phyloP scores from a whole-genome alignment of 306 rosid genomes.

The Prunus salicina region DNA sequence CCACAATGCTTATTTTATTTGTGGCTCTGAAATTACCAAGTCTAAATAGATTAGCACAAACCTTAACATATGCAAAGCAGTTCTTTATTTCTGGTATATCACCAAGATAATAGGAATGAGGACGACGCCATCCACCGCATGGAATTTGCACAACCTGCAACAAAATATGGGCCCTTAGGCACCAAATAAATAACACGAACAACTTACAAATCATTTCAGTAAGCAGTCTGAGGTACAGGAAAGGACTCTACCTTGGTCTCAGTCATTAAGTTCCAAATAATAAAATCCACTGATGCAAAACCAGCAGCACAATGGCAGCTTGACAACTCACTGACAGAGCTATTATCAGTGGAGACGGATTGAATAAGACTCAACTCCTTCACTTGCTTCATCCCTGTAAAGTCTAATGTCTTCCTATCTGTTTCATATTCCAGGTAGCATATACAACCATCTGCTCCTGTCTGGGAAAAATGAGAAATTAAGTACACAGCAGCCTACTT shows the following conservation, averaged over 20 bases:
- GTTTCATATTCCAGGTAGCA: slow-evolving; percentile 76
- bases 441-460: slow-evolving; percentile 96
- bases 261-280: slow-evolving; percentile 71
- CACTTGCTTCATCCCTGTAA: slow-evolving; percentile 91
- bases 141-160: slow-evolving; percentile 74
- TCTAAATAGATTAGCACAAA: slow-evolving; percentile 26
- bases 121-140: slow-evolving; percentile 99
- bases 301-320: slow-evolving; percentile 70
- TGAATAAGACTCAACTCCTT: slow-evolving; percentile 81
- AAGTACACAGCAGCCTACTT: not conserved
- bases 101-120: slow-evolving; percentile 85
- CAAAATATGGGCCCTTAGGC: slow-evolving; percentile 18
- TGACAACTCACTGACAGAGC: slow-evolving; percentile 34
- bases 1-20: not conserved
- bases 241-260: slow-evolving; percentile 69
- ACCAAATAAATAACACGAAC: slow-evolving; percentile 8
- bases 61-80: slow-evolving; percentile 96
- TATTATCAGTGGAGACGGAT: slow-evolving; percentile 41
- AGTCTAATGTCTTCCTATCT: slow-evolving; percentile 62
- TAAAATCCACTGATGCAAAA: slow-evolving; percentile 84
- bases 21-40: not conserved
- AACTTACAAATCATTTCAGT: slow-evolving; percentile 2
- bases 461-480: slow-evolving; percentile 42
- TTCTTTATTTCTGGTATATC: slow-evolving; percentile 74
- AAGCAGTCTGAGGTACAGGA: slow-evolving; percentile 5